These are phyloP conservation scores for Camellia oleifera DNA, from an alignment of 179 eudicot species.

Conservation along the genomic window DNA sequence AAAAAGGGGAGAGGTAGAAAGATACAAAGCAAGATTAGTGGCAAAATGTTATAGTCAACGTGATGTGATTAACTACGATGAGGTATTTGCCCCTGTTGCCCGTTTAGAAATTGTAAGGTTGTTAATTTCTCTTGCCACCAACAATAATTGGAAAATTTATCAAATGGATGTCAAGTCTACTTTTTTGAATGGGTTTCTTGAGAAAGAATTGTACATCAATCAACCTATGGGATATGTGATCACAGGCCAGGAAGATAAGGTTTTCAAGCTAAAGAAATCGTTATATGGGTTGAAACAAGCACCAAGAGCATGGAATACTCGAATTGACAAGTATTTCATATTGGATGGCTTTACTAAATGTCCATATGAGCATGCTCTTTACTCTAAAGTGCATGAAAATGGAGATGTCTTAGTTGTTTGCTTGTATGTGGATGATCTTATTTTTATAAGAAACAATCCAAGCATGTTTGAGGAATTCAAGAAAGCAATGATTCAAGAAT, in stretches of 20 bases:
- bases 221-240: background rate
- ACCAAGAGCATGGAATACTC: background rate
- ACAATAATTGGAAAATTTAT: background rate
- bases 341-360: background rate
- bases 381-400: background rate
- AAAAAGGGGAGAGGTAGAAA: background rate
- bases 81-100: conserved; percentile 4
- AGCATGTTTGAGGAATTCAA: conserved; percentile 1
- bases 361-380: background rate
- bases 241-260: background rate
- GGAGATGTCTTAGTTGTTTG: conserved; percentile 3
- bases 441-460: conserved; percentile 1
- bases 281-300: background rate
- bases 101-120: background rate
- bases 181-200: background rate
- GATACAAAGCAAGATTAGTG: background rate
- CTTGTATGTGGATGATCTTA: background rate
- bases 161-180: background rate
- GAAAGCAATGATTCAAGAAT: background rate
- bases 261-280: background rate
- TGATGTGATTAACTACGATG: conserved; percentile 1
- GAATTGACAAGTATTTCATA: conserved; percentile 7
- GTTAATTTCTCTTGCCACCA: background rate
- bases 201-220: background rate
- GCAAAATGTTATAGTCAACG: background rate